A percentile compares a stretch with the other conserved stretches of the same genome.
phyloP scores from a whole-genome alignment of 148 eudicot species.

The Oxyria digyna region DNA sequence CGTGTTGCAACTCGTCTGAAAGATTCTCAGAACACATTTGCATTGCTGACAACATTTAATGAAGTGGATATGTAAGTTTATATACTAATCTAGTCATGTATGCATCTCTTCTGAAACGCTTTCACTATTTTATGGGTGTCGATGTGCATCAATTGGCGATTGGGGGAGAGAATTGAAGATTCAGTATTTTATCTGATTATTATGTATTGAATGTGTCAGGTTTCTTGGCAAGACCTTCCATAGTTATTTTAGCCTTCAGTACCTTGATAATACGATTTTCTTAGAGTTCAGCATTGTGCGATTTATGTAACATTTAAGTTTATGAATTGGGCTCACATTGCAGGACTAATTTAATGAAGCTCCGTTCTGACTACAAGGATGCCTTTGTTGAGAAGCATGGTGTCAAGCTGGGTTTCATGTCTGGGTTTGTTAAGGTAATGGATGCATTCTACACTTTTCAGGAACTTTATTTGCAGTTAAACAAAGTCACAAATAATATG shows the following conservation, averaged over 20 bases:
- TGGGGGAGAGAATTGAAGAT: not conserved
- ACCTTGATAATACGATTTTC: not conserved
- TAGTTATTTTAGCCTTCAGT: not conserved
- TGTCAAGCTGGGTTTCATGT: constrained; percentile 92
- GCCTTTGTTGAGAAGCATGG: constrained; percentile 95
- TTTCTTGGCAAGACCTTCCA: not conserved
- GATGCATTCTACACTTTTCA: not conserved
- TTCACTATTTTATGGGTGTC: not conserved
- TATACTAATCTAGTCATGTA: not conserved
- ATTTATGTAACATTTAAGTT: not conserved
- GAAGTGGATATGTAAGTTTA: constrained; percentile 85
- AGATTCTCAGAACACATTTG: constrained; percentile 95
- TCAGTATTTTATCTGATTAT: not conserved
- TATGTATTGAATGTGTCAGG: not conserved
- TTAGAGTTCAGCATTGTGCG: not conserved
- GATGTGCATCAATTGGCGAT: not conserved
- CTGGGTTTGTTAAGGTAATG: constrained; percentile 84
- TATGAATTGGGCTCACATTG: not conserved
- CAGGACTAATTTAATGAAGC: constrained; percentile 98
- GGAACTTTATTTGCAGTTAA: not conserved
- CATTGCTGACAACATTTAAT: constrained; percentile 86
- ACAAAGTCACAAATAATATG: not conserved
- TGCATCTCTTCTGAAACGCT: not conserved
- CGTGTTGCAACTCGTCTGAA: constrained; percentile 90
- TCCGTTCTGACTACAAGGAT: constrained; percentile 97